Base-by-base conservation (phyloP, 257 asterid species). In the Nemophila menziesii region DNA sequence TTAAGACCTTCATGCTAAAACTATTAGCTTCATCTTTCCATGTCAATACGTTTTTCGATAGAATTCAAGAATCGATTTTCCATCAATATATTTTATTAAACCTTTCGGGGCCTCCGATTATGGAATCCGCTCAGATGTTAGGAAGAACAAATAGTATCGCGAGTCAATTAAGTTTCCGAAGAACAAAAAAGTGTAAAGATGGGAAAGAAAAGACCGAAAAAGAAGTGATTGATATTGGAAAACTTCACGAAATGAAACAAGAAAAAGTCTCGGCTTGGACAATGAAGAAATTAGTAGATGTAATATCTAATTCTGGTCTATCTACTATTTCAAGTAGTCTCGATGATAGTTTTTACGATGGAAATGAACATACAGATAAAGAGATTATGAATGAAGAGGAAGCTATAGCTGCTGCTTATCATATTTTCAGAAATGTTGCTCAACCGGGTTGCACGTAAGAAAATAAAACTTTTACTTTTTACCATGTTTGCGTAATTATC, bases 221-320 rank as follows among this genome's bases (percentile, higher is more conserved):
- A 40, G 57, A 58, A 45, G 67, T 60, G 18, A 66, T 79, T 16
- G 86, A 86, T 63, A 66, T 86, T 26, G 70, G 65, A 47, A 74
- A 74, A 54, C 80, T 82, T 23, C 86, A 82, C 47, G 69, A 56
- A 55, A 82, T 86, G 92, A 86, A 77, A 63, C 79, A 70, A 41
- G 92, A 70, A 23, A 86, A 86, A 67, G 94, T 86, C 50, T 69
- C 94, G 4, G 82, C 96, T 18, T 82, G 90, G 92, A 86, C 96
- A 13, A 77, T 86, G 86, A 82, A 82, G 52, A 79, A 56, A 86
- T 62, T 82, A 29, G 73, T 82, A 24, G 94, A 82, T 45, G 72
- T 62, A 43, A 70, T 86, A 61, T 68, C 86, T 22, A 75, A 67
- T 67, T 69, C 96, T 0, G 93, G 94, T 16, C 66, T 81, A 46